A percentile compares a stretch with the other conserved stretches of the same genome.
Evolutionary conservation across 176 grass and related monocot species (phyloP).

Genomic region (Leersia perrieri): DNA sequence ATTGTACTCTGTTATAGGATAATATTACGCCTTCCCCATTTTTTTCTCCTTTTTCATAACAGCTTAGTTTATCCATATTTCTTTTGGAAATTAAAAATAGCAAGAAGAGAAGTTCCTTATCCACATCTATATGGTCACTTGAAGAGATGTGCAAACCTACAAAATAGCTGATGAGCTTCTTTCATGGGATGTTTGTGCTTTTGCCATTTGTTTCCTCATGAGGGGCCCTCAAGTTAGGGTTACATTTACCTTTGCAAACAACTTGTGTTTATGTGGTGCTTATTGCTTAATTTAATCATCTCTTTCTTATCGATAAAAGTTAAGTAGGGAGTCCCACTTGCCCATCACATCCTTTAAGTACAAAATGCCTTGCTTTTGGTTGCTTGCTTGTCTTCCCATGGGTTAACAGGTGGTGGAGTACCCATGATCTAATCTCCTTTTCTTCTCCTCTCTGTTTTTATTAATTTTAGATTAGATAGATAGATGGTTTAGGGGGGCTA

Average conservation of each 20-base stretch:
- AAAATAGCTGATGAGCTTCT: constrained; percentile 27
- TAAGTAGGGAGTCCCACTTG: constrained; percentile 33
- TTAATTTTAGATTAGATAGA: constrained; percentile 29
- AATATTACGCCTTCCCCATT: neutral
- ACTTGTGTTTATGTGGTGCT: constrained; percentile 11
- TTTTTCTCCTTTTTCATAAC: neutral
- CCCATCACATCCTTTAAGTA: constrained; percentile 47
- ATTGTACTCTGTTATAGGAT: neutral
- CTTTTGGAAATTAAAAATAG: neutral
- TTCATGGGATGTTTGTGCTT: neutral
- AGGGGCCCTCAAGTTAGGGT: neutral
- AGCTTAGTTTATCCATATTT: neutral
- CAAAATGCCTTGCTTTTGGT: constrained; percentile 42
- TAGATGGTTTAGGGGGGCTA: constrained; percentile 28
- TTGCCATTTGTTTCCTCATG: constrained; percentile 26
- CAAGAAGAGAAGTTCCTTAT: neutral
- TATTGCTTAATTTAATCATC: constrained; percentile 17
- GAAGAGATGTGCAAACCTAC: neutral
- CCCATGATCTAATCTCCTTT: constrained; percentile 22
- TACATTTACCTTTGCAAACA: neutral
- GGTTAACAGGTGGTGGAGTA: constrained; percentile 45
- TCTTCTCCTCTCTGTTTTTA: neutral
- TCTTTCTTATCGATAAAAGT: neutral
- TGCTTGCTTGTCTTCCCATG: constrained; percentile 40
- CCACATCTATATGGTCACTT: neutral